Base-by-base conservation (phyloP, 2,329 filamentous ascomycete species). In the Pseudofabraea citricarpa region DNA sequence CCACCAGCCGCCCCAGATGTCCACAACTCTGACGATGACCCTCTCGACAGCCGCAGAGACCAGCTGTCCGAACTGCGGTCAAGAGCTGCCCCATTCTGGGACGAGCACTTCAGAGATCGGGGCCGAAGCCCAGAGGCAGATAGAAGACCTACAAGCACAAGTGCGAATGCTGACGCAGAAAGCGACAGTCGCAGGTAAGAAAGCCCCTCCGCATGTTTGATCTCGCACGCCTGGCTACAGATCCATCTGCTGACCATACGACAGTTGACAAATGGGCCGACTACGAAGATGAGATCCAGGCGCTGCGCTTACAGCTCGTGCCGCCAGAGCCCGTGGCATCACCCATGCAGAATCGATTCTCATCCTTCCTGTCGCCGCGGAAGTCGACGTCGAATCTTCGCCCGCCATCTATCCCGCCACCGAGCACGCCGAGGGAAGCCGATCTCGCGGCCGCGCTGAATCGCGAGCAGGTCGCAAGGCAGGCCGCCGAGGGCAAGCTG, bases 201-300 rank as follows among this genome's bases (percentile, higher is more conserved):
- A 5, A 5, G 21, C 16, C 8, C 13, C 16, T 33, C 41, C 32
- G 27, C 36, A 36, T 36, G 21, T 27, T n/a, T n/a, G n/a, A n/a
- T n/a, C n/a, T n/a, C n/a, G n/a, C n/a, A n/a, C n/a, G n/a, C n/a
- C n/a, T n/a, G n/a, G n/a, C n/a, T n/a, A n/a, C n/a, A n/a, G n/a
- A n/a, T n/a, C n/a, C n/a, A n/a, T n/a, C n/a, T n/a, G n/a, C n/a
- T n/a, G n/a, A n/a, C n/a, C n/a, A n/a, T n/a, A 31, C 6, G 8
- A 71, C 72, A 60, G 74, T 79, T 49, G 75, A 81, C 63, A 76
- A 74, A 60, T 82, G 77, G 75, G 84, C 86, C 58, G 83, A 89
- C 68, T 90, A 89, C 71, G 87, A 91, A 66, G 85, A 89, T 64
- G 84, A 90, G 61, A 74, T 90, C 31, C 71, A 78, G 35, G 70